A percentile compares a stretch with the other conserved stretches of the same genome.
phyloP scores from a whole-genome alignment of 2,329 filamentous ascomycete genomes.

The Leptodontidium sp. region DNA sequence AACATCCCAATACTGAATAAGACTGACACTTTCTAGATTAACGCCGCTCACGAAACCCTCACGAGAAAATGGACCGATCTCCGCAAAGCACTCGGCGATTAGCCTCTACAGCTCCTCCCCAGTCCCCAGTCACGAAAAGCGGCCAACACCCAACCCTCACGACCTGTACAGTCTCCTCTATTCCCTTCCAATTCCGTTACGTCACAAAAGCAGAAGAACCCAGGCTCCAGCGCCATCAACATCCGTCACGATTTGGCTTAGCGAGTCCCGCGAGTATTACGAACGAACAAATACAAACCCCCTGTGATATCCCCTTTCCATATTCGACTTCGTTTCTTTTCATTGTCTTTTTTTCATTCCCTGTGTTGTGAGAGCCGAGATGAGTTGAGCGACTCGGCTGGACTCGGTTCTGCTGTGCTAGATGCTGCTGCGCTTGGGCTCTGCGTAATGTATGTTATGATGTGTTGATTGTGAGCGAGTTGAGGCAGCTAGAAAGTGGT shows the following conservation, averaged over 20 bases:
- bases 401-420: not conserved
- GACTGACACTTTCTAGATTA: slow-evolving; percentile 60
- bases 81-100: slow-evolving; percentile 59
- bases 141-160: slow-evolving; percentile 15
- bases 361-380: not conserved
- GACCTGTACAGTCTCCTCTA: slow-evolving; percentile 30
- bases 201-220: not conserved
- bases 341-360: not conserved
- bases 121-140: not conserved
- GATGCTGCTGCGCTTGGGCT: slow-evolving; percentile 1
- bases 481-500: no score
- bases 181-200: slow-evolving; percentile 12
- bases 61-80: slow-evolving; percentile 82
- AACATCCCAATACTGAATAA: not conserved
- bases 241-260: slow-evolving; percentile 34
- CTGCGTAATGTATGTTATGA: slow-evolving; percentile 38
- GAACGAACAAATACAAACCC: slow-evolving; percentile 13
- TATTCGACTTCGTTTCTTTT: slow-evolving; percentile 4
- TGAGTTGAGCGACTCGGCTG: not conserved
- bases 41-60: slow-evolving; percentile 74
- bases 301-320: slow-evolving; percentile 35
- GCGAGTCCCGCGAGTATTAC: slow-evolving; percentile 28
- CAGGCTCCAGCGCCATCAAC: slow-evolving; percentile 11
- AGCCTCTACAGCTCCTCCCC: not conserved
- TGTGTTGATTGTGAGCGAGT: slow-evolving; percentile 12